Conservation (phyloP, 805 yeast species). For the Ogataea salicorniae region DNA sequence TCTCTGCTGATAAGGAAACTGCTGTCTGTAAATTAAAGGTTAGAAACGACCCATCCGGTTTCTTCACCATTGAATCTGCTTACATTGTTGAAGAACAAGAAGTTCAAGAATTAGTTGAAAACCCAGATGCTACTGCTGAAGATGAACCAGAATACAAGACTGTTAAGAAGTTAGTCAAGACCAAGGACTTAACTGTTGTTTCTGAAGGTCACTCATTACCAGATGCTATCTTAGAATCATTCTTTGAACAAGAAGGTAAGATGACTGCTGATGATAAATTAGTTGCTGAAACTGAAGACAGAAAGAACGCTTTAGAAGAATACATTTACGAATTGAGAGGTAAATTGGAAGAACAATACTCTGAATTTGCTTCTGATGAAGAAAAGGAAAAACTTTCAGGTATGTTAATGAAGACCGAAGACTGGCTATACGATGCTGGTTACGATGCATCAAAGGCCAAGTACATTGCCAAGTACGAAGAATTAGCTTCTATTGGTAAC, state of each 20-base stretch:
- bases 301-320: constrained; percentile 97
- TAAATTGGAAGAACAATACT: constrained; percentile 88
- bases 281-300: constrained; percentile 97
- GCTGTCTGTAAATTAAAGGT: constrained; percentile 88
- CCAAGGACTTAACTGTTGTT: constrained; percentile 64
- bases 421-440: constrained; percentile 98
- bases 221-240: constrained; percentile 47
- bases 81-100: constrained; percentile 89
- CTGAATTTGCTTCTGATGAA: constrained; percentile 81
- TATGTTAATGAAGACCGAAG: constrained; percentile 82
- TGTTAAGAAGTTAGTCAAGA: constrained; percentile 92
- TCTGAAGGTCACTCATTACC: constrained; percentile 61
- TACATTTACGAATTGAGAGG: constrained; percentile 97
- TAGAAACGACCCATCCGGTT: constrained; percentile 96
- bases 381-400: constrained; percentile 78
- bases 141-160: constrained; percentile 82
- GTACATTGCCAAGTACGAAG: constrained; percentile 97
- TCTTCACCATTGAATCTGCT: constrained; percentile 90
- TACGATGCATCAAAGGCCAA: constrained; percentile 94
- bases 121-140: constrained; percentile 47
- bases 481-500: constrained; percentile 91
- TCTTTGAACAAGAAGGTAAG: constrained; percentile 78
- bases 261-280: constrained; percentile 88
- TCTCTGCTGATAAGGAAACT: constrained; percentile 67
- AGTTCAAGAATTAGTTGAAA: constrained; percentile 83